Base-by-base conservation (phyloP, 106 monocot genomes). In the Allium cepa region DNA sequence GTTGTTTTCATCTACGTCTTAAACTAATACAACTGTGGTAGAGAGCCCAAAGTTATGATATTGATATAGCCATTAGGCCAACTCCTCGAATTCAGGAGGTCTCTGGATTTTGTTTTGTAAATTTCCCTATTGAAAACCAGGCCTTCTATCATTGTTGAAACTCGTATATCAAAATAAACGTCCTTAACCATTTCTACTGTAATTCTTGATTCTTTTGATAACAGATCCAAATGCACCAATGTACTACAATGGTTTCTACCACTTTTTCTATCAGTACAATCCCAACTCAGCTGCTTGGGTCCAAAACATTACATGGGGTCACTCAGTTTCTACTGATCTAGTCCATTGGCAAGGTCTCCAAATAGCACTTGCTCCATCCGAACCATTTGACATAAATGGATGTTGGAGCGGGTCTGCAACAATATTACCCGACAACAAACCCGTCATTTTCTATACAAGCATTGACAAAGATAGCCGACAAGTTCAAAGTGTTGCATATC, bases 351-450 rank as follows among this genome's bases (percentile, higher is more conserved):
- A 8, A 3, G 68, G 75, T 0, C 57, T 86, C 0, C 59, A 64
- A 3, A 46, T 71, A 0, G 81, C 79, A 9, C 67, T 86, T 51
- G 28, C 57, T 18, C 86, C 81, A 7, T 61, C 70, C 17, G 49
- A 76, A 28, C 76, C 82, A 3, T 86, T 71, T 47, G 86, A 86
- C 59, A 56, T 64, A 50, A 70, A 82, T 49, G 86, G 86, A 17
- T 86, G 86, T 71, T 82, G 78, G 75, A 75, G 72, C 11, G 85
- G 85, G 26, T 86, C 85, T 14, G 65, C 75, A 71, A 86, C 85
- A 28, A 73, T 86, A 56, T 76, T 79, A 46, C 79, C 72, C 5
- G 72, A 68, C 51, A 60, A 71, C 71, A 64, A 26, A 53, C 86
- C 81, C 9, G 76, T 73, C 16, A 79, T 86, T 56, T 66, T 86